A percentile compares a stretch with the other conserved stretches of the same genome.
These are phyloP conservation scores for Pseudogymnoascus verrucosus DNA, from an alignment of 2,329 filamentous ascomycete species.

Conservation along the genomic window DNA sequence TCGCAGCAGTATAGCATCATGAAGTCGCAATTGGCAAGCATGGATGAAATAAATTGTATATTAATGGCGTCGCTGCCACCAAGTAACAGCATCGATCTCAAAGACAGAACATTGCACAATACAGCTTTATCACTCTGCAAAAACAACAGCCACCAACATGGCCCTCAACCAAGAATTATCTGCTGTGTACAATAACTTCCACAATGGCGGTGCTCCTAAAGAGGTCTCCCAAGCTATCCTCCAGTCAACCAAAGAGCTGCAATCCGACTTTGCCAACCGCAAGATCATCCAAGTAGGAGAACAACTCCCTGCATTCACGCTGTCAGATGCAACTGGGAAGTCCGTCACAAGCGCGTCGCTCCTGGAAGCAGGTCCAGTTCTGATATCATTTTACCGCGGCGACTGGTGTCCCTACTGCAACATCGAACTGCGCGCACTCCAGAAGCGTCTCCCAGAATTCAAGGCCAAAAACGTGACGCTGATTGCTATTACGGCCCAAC, in stretches of 20 bases:
- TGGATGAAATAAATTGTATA: neutral
- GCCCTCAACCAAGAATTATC: slow-evolving; percentile 14
- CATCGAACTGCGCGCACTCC: slow-evolving; percentile 30
- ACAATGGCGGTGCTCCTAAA: slow-evolving; percentile 14
- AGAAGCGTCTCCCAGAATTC: slow-evolving; percentile 31
- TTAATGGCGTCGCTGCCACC: neutral
- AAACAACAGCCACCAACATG: slow-evolving; percentile 16
- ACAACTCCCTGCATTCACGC: slow-evolving; percentile 28
- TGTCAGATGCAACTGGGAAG: slow-evolving; percentile 30
- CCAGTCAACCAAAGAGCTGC: neutral
- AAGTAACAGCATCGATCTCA: neutral
- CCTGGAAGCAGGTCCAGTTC: slow-evolving; percentile 27
- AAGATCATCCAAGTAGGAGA: slow-evolving; percentile 29
- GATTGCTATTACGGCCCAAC: slow-evolving; percentile 35
- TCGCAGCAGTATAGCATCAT: neutral
- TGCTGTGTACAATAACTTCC: slow-evolving; percentile 12
- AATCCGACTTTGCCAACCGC: slow-evolving; percentile 14
- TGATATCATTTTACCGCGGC: slow-evolving; percentile 40
- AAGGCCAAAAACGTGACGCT: slow-evolving; percentile 32
- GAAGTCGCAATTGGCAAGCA: neutral
- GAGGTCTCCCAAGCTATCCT: slow-evolving; percentile 13
- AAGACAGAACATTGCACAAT: neutral
- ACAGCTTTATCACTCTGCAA: neutral
- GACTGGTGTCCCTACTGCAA: slow-evolving; percentile 41
- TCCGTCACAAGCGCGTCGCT: slow-evolving; percentile 27